Base-by-base conservation (phyloP, 345 rosid genomes). In the Leavenworthia alabamica region DNA sequence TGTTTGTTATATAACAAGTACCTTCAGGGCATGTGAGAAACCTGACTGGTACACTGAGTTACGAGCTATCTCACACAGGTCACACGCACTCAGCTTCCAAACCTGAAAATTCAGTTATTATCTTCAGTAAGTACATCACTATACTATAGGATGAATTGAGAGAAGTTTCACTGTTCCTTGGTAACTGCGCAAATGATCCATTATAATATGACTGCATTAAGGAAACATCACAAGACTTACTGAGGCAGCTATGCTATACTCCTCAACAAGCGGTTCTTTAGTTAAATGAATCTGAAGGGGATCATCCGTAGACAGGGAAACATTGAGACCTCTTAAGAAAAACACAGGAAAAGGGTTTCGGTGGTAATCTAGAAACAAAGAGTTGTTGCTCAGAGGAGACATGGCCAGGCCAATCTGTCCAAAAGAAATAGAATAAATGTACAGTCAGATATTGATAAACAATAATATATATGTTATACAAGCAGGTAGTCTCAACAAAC, bases 381-480 rank as follows among this genome's bases (percentile, higher is more conserved):
- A 90, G 75, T 94, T 94, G 83, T 94, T 94, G 92, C 97, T 94
- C 73, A 90, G 82, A 70, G 99, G 99, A 70, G 99, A 94, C 97
- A 94, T 86, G 29, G 97, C 97, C 75, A 94, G 77, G 43, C 97
- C 99, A 28, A 94, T 88, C 99, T 94, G 83, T 67, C 56, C 56
- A 77, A 70, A 63, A 49, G 36, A 72, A 22, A n/a, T 17, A 26
- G 4, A 23, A 51, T 19, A 17, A 31, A 73, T 14, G 15, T 64
- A 13, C 17, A 56, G 28, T 76, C 65, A 60, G 59, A 59, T n/a
- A 66, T 57, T 22, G 53, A 61, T 10, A 47, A 20, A 64, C 23
- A 26, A 44, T 36, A 19, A 17, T 36, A 53, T 11, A 10, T 32
- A 27, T 22, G 39, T 40, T 22, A 31, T 15, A n/a, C 48, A 59